Percentiles rank a stretch among this genome's conserved stretches.
These are phyloP conservation scores for Alternaria solani DNA, from an alignment of 2,329 filamentous ascomycete species.

Conservation along the genomic window DNA sequence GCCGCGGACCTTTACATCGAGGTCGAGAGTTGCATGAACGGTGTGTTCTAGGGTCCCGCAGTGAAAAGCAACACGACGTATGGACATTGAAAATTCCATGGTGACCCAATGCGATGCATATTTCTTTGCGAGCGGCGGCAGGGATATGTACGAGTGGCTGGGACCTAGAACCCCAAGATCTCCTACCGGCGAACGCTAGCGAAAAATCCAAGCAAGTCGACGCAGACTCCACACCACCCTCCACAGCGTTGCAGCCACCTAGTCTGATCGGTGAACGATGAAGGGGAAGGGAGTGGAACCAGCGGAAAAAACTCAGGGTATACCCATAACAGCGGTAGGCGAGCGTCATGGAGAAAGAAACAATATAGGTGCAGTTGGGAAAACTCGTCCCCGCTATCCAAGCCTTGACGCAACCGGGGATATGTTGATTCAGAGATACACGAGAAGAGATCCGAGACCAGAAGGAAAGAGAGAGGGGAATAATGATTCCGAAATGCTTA, in stretches of 20 bases:
- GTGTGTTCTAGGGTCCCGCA: constrained; percentile 4
- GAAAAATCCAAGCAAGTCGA: not conserved
- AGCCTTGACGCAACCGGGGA: not conserved
- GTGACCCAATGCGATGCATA: not conserved
- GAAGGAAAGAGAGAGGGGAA: constrained; percentile 14
- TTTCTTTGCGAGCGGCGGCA: not conserved
- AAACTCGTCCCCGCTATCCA: not conserved
- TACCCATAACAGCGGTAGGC: not conserved
- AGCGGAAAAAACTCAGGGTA: not conserved
- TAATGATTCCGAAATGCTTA: constrained; percentile 22
- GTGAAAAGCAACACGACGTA: not conserved
- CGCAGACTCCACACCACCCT: constrained; percentile 6
- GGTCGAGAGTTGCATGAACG: constrained; percentile 5
- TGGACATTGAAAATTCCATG: not conserved
- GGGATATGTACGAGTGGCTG: not conserved
- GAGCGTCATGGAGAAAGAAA: not conserved
- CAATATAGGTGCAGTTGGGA: not conserved
- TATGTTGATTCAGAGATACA: constrained; percentile 2
- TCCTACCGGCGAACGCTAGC: not conserved
- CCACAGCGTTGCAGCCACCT: not conserved
- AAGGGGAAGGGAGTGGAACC: not conserved
- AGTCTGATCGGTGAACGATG: constrained; percentile 6
- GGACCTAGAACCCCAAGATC: constrained; percentile 1
- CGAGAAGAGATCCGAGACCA: constrained; percentile 9
- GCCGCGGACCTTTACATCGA: not conserved